These are phyloP conservation scores for Coemansia sp. DNA, from an alignment of 192 early-diverging fungal species.

Conservation along the genomic window DNA sequence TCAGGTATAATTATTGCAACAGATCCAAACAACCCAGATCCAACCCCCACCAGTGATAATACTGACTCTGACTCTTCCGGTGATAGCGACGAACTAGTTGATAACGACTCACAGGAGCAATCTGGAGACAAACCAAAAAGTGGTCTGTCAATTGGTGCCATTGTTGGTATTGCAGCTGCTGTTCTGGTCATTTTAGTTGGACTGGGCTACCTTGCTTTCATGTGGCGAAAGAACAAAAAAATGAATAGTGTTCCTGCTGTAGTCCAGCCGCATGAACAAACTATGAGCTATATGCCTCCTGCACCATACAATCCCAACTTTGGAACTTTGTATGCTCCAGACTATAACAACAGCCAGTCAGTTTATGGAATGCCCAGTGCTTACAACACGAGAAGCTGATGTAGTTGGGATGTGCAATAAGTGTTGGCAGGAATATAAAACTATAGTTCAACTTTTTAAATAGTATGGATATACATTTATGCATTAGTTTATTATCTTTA, in stretches of 20 bases:
- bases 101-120: not conserved
- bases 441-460: not conserved
- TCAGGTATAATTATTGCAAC: not conserved
- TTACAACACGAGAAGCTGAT: not conserved
- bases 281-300: conserved; percentile 1
- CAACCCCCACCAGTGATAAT: not conserved
- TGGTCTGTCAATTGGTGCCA: not conserved
- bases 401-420: not conserved
- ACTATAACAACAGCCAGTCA: not conserved
- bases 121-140: not conserved
- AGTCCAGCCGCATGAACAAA: not conserved
- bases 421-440: too few species aligned
- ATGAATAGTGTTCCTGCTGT: not conserved
- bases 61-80: not conserved
- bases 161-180: conserved; percentile 5
- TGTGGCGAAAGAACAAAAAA: not conserved
- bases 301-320: not conserved
- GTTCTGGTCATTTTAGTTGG: not conserved
- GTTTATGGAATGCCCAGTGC: not conserved
- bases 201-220: not conserved
- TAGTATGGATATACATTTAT: too few species aligned
- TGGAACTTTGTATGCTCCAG: not conserved
- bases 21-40: not conserved
- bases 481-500: too few species aligned
- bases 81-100: not conserved